Evolutionary conservation across 495 filamentous ascomycete genomes (phyloP).

Genomic region (Chlorociboria aeruginascens): DNA sequence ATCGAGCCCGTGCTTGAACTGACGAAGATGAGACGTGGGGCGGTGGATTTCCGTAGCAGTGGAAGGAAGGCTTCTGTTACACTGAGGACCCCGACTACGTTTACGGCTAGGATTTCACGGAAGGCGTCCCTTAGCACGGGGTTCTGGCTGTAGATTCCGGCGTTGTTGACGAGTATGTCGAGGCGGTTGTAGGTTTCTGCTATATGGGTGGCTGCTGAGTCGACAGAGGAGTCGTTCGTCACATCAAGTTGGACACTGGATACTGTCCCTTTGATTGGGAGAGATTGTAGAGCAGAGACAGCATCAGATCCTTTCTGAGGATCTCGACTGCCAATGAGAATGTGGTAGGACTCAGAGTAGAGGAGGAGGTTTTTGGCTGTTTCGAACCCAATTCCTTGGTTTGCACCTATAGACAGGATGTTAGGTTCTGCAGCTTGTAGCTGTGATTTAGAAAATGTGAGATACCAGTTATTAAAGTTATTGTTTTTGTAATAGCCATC

Average conservation of each 20-base stretch:
- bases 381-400: slow-evolving; percentile 28
- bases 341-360: slow-evolving; percentile 23
- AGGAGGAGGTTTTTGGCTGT: slow-evolving; percentile 21
- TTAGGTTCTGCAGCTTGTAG: neutral
- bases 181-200: slow-evolving; percentile 26
- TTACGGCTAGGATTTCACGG: slow-evolving; percentile 16
- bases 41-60: slow-evolving; percentile 22
- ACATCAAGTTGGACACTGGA: slow-evolving; percentile 26
- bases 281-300: slow-evolving; percentile 18
- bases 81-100: slow-evolving; percentile 23
- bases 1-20: slow-evolving; percentile 25
- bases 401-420: slow-evolving; percentile 19
- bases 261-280: slow-evolving; percentile 8
- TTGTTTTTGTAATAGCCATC: too few relatives aligned
- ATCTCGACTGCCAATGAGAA: slow-evolving; percentile 26
- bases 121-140: neutral
- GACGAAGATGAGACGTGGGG: slow-evolving; percentile 26
- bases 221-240: slow-evolving; percentile 29
- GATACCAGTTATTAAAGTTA: too few relatives aligned
- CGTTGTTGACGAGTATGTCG: slow-evolving; percentile 49
- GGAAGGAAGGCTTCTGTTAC: slow-evolving; percentile 31
- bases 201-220: slow-evolving; percentile 24
- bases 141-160: slow-evolving; percentile 30
- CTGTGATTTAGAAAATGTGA: too few relatives aligned
- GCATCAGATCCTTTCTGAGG: slow-evolving; percentile 21